phyloP scores from a whole-genome alignment of 2,329 filamentous ascomycete species.

The Penicillium sp. region DNA sequence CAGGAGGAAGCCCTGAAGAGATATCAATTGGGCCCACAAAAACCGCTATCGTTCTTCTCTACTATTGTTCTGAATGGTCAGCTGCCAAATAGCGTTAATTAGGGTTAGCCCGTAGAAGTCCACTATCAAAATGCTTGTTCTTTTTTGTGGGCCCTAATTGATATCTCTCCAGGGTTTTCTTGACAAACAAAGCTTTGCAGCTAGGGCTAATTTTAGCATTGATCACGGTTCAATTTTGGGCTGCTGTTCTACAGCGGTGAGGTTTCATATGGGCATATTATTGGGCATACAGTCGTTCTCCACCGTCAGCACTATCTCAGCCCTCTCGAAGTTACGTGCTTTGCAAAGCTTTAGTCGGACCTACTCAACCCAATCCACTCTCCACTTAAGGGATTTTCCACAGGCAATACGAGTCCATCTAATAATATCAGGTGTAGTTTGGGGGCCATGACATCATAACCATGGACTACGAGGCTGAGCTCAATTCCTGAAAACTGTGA shows the following conservation, averaged over 20 bases:
- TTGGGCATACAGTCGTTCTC: neutral
- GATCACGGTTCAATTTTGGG: neutral
- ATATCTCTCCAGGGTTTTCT: neutral
- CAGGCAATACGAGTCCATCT: neutral
- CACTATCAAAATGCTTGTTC: neutral
- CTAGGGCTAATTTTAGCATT: neutral
- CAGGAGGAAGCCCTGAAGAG: neutral
- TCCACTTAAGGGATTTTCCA: neutral
- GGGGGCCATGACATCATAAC: conserved; percentile 17
- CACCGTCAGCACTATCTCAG: neutral
- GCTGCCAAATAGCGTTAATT: neutral
- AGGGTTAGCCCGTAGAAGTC: neutral
- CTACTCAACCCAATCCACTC: neutral
- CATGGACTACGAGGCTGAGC: neutral
- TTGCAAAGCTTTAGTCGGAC: neutral
- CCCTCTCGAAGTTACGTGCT: neutral
- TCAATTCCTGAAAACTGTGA: neutral
- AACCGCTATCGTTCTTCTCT: neutral
- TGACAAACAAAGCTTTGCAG: neutral
- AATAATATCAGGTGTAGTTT: neutral
- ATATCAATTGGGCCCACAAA: neutral
- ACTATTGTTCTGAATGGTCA: neutral
- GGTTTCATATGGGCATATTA: too few relatives aligned
- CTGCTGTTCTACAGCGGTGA: neutral
- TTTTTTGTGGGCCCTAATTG: neutral